Base-by-base conservation (phyloP, 371 early-diverging fungal species). In the Coemansia linderi region DNA sequence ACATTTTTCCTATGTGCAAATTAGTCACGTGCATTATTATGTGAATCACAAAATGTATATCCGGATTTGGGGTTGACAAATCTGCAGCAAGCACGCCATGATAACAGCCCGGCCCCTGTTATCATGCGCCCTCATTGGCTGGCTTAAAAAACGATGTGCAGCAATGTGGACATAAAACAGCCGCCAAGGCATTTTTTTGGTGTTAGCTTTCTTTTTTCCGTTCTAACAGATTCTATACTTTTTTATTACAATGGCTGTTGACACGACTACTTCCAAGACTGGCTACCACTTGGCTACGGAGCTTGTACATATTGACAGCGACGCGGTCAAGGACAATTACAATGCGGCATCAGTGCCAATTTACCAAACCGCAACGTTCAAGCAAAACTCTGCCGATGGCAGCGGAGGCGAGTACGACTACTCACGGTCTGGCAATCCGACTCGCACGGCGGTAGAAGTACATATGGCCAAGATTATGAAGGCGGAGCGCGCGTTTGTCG, bases 331-430 rank as follows among this genome's bases (percentile, higher is more conserved):
- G 63, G 96, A 96, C 84, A 91, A 88, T 58, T 95, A 97, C 85
- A 88, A 93, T 78, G 90, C 97, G 22, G 86, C 94, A 36, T 93
- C 94, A 7, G 90, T 94, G 31, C 98, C 98, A 37, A 94, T 97
- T 70, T 96, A 96, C 85, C 96, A 96, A 76, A 92, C 96, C 0
- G 98, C 98, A 13, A 97, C 98, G 1, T 97, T 97, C 83, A 96
- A 94, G 82, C 96, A 96, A 81, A 75, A 78, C 22, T 81, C 85
- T 8, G 91, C 92, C 1, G 85, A 85, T 17, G 94, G 91, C 57
- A 87, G 87, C 73, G 78, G 70, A 12, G 95, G 96, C 19, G 93
- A 94, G 68, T 97, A 92, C 76, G 98, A 98, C 84, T 98, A 98
- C 84, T 94, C 96, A 36, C 91, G 98, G 73, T 89, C 91, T 10